Percentiles rank a stretch among this genome's conserved stretches.
phyloP scores from a whole-genome alignment of 257 asterid species.

The Agastache rugosa region DNA sequence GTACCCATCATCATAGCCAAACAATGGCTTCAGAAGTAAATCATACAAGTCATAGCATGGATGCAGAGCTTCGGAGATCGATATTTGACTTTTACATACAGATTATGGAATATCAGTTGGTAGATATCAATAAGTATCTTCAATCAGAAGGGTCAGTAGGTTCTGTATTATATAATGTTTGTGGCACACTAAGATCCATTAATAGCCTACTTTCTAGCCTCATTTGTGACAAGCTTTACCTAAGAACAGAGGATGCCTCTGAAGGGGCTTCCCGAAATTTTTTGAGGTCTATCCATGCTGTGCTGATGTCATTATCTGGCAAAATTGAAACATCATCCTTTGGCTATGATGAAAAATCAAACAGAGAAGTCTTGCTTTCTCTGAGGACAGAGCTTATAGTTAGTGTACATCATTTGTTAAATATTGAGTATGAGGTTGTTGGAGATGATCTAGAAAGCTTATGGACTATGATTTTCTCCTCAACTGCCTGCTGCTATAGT shows the following conservation, averaged over 20 bases:
- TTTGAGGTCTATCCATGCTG: conserved; percentile 62
- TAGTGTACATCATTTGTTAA: conserved; percentile 59
- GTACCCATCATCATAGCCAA: conserved; percentile 31
- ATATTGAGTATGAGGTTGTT: conserved; percentile 81
- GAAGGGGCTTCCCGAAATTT: conserved; percentile 77
- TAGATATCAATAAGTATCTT: conserved; percentile 52
- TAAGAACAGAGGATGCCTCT: conserved; percentile 71
- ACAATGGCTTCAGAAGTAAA: conserved; percentile 37
- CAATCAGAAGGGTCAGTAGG: conserved; percentile 46
- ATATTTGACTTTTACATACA: conserved; percentile 70
- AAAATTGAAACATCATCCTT: conserved; percentile 46
- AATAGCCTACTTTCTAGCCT: conserved; percentile 63
- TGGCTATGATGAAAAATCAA: conserved; percentile 46
- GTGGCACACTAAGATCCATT: conserved; percentile 59
- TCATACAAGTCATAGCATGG: conserved; percentile 42
- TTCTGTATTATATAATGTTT: conserved; percentile 46
- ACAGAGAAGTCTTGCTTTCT: conserved; percentile 52
- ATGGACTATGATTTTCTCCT: conserved; percentile 68
- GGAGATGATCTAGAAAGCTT: conserved; percentile 80
- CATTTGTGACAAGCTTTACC: conserved; percentile 62
- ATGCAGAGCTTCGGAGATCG: conserved; percentile 64
- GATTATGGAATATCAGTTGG: conserved; percentile 70
- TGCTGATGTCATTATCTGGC: conserved; percentile 57
- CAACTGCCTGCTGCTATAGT: conserved; percentile 56
- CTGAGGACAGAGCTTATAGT: conserved; percentile 67